A percentile compares a stretch with the other conserved stretches of the same genome.
Evolutionary conservation across 257 asterid genomes (phyloP).

Genomic region (Anisodus acutangulus): DNA sequence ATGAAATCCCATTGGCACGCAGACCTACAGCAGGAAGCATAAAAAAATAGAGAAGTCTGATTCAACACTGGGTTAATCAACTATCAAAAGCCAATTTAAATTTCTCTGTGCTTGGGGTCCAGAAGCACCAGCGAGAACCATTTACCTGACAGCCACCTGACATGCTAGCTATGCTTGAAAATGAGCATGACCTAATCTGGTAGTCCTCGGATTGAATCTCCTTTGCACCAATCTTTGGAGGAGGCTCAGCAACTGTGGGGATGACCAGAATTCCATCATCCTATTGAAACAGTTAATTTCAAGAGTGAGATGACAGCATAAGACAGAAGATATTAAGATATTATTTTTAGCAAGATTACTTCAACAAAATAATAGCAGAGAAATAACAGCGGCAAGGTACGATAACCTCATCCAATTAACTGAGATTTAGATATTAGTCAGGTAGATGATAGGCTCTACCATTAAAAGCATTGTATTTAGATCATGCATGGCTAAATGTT

Average conservation of each 20-base stretch:
- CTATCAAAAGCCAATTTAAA: neutral
- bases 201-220: slow-evolving; percentile 66
- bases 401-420: neutral
- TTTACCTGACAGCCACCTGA: slow-evolving; percentile 99
- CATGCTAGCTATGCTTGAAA: slow-evolving; percentile 89
- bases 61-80: slow-evolving; percentile 1
- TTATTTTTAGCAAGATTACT: neutral
- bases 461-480: neutral
- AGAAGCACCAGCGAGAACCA: slow-evolving; percentile 19
- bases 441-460: neutral
- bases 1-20: slow-evolving; percentile 74
- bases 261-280: slow-evolving; percentile 88
- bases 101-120: slow-evolving; percentile 20
- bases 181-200: slow-evolving; percentile 54
- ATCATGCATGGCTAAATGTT: neutral
- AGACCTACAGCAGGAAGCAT: slow-evolving; percentile 53
- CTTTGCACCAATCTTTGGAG: slow-evolving; percentile 85
- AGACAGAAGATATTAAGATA: neutral
- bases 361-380: neutral
- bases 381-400: slow-evolving; percentile 7
- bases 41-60: slow-evolving; percentile 10
- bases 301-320: slow-evolving; percentile 29
- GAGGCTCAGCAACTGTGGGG: slow-evolving; percentile 74
- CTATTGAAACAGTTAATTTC: slow-evolving; percentile 47
- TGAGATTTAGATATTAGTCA: slow-evolving; percentile 7